phyloP scores from a whole-genome alignment of 306 rosid genomes.

The Inga oerstediana region DNA sequence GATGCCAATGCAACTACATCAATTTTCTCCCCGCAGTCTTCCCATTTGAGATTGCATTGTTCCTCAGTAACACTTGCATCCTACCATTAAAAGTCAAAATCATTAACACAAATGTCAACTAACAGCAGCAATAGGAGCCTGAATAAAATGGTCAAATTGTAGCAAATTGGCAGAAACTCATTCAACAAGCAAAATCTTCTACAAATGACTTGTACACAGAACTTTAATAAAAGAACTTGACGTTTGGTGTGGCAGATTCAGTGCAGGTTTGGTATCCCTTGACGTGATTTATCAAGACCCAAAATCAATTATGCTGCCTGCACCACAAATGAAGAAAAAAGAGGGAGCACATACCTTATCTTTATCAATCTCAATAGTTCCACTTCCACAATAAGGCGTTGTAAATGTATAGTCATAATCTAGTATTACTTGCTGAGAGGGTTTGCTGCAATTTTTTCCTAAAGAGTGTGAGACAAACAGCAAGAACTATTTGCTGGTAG shows the following conservation, averaged over 20 bases:
- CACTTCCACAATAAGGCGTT: slow-evolving; percentile 90
- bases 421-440: slow-evolving; percentile 80
- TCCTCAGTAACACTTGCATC: slow-evolving; percentile 49
- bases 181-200: not conserved
- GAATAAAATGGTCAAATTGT: not conserved
- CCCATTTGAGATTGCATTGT: slow-evolving; percentile 62
- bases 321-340: slow-evolving; percentile 3
- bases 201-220: not conserved
- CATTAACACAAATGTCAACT: not conserved
- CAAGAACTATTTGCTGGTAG: slow-evolving; percentile 14
- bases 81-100: slow-evolving; percentile 38
- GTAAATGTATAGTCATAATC: slow-evolving; percentile 97
- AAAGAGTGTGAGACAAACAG: slow-evolving; percentile 41
- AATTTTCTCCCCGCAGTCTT: slow-evolving; percentile 78
- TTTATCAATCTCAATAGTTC: slow-evolving; percentile 49
- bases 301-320: not conserved
- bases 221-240: slow-evolving; percentile 19
- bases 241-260: slow-evolving; percentile 20
- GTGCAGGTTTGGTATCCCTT: not conserved
- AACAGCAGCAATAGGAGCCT: not conserved
- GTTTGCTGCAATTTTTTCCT: slow-evolving; percentile 70
- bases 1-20: slow-evolving; percentile 79
- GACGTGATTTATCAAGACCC: not conserved
- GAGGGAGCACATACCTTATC: slow-evolving; percentile 52
- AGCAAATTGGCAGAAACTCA: slow-evolving; percentile 8